Conservation (phyloP, 306 rosid genomes). For the Erythrophleum fordii region DNA sequence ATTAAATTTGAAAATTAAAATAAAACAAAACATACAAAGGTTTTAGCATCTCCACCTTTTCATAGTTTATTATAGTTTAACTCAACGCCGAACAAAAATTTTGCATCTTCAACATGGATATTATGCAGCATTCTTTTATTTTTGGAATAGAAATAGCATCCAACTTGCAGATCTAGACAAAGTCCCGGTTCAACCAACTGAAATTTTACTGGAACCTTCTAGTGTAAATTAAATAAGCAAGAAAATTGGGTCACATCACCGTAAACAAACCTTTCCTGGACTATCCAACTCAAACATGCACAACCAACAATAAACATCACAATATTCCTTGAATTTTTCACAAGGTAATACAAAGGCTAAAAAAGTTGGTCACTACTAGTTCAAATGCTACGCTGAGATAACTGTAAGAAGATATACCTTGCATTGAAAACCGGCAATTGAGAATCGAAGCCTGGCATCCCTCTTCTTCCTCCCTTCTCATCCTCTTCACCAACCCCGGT, state of each 20-base stretch:
- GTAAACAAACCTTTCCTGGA: background rate
- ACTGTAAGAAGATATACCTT: constrained; percentile 27
- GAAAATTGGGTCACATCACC: background rate
- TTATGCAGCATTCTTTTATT: background rate
- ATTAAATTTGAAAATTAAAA: background rate
- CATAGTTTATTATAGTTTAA: background rate
- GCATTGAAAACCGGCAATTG: constrained; percentile 41
- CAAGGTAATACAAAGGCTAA: background rate
- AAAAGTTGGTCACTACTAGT: background rate
- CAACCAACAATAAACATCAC: constrained; percentile 20
- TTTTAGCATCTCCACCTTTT: background rate
- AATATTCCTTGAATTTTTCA: background rate
- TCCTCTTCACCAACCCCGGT: constrained; percentile 36
- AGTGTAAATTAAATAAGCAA: background rate
- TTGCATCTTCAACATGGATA: background rate
- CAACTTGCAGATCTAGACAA: background rate
- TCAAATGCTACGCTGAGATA: constrained; percentile 14
- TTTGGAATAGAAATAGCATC: background rate
- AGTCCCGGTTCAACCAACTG: background rate
- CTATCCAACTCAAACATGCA: constrained; percentile 15
- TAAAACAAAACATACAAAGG: background rate
- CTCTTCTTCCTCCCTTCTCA: constrained; percentile 44
- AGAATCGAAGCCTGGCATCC: constrained; percentile 48
- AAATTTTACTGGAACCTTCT: background rate
- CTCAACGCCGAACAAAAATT: background rate